Percentiles rank a stretch among this genome's conserved stretches.
Evolutionary conservation across 2,329 filamentous ascomycete species (phyloP).

Genomic region (Ceratocystis smalleyi): DNA sequence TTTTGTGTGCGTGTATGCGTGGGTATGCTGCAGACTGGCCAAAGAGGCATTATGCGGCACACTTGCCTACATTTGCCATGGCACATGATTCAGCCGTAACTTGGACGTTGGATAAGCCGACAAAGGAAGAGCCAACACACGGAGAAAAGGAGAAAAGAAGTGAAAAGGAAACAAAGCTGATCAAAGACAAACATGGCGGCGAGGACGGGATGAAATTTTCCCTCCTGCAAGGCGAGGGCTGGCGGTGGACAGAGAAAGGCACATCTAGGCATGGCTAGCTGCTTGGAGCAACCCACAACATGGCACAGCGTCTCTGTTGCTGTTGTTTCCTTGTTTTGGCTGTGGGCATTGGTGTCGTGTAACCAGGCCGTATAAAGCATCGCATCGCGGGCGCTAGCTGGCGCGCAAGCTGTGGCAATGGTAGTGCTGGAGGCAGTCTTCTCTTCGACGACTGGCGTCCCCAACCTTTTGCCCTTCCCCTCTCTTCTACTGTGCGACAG

Average conservation of each 20-base stretch:
- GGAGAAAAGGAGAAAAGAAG: background rate
- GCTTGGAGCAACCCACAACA: background rate
- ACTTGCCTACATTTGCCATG: background rate
- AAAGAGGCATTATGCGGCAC: background rate
- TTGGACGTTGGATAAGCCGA: background rate
- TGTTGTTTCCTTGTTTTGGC: background rate
- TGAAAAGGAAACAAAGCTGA: background rate
- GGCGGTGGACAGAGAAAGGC: background rate
- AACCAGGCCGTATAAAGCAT: background rate
- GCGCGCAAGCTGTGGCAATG: background rate
- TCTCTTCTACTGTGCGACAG: background rate
- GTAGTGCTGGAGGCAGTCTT: background rate
- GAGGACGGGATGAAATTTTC: conserved; percentile 1
- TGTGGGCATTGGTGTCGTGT: background rate
- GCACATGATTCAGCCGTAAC: background rate
- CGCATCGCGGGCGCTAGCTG: background rate
- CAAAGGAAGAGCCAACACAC: background rate
- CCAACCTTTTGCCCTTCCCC: background rate
- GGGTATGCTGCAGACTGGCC: background rate
- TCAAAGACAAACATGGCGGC: conserved; percentile 3
- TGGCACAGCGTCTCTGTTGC: background rate
- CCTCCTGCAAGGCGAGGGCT: background rate
- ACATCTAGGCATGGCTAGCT: background rate
- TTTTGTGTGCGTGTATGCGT: too few relatives aligned
- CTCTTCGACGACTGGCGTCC: background rate